Evolutionary conservation across 2,329 filamentous ascomycete genomes (phyloP).

Genomic region (Xylaria sp.): DNA sequence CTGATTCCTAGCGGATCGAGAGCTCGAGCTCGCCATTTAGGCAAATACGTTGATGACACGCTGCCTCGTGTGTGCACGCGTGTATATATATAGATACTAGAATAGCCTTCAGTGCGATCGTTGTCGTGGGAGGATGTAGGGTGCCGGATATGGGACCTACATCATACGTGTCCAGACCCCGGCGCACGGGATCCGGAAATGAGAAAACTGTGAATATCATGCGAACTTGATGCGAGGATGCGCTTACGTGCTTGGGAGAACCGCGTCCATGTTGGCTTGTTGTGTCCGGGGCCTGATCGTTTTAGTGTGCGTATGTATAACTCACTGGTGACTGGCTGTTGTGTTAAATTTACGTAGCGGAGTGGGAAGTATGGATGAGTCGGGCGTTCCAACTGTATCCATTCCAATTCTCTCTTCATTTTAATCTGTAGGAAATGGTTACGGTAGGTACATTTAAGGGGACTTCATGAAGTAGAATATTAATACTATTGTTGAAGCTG

Average conservation of each 20-base stretch:
- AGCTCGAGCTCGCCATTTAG: slow-evolving; percentile 28
- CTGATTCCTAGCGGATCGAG: slow-evolving; percentile 12
- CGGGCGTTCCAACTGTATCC: background rate
- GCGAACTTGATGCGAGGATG: background rate
- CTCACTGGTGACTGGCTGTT: background rate
- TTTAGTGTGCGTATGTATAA: too few relatives aligned
- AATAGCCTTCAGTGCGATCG: background rate
- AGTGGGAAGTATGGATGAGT: background rate
- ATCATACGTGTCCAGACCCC: background rate
- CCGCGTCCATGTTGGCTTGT: background rate
- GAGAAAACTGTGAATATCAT: background rate
- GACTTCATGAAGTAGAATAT: too few relatives aligned
- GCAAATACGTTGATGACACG: slow-evolving; percentile 32
- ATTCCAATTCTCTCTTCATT: too few relatives aligned
- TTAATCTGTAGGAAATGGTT: too few relatives aligned
- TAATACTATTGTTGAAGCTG: too few relatives aligned
- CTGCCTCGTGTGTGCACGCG: background rate
- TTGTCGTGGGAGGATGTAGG: background rate
- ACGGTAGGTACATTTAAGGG: too few relatives aligned
- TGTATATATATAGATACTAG: background rate
- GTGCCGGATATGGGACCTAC: background rate
- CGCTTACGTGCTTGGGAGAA: background rate
- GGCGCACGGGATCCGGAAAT: background rate
- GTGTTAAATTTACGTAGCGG: background rate
- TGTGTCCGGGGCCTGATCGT: background rate